Conservation (phyloP, 352 stramenopile species). For the Globisporangium acanthophoron region DNA sequence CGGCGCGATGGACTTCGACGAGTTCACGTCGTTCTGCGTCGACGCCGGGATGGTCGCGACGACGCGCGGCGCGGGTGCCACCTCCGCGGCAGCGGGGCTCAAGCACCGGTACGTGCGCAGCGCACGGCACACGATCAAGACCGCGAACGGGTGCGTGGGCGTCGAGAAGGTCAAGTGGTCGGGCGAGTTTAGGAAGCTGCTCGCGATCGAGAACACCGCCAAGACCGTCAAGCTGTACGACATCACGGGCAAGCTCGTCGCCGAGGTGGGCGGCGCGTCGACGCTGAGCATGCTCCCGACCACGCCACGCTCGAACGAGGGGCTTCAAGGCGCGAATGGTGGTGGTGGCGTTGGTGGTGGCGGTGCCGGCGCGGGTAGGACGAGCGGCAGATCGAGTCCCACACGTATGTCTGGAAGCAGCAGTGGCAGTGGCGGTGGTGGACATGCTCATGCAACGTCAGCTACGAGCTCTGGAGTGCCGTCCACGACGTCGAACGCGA, state of each 20-base stretch:
- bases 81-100: constrained; percentile 14
- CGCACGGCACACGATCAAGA: constrained; percentile 51
- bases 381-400: neutral
- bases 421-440: neutral
- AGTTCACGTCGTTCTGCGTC: constrained; percentile 86
- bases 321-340: no score
- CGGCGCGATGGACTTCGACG: constrained; percentile 78
- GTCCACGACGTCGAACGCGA: neutral
- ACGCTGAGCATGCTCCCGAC: constrained; percentile 3
- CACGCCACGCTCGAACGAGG: constrained; percentile 1
- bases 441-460: no score
- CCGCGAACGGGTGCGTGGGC: constrained; percentile 32
- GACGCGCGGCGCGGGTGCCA: constrained; percentile 21
- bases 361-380: neutral
- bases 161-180: constrained; percentile 78
- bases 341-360: no score
- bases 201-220: constrained; percentile 61
- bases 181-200: constrained; percentile 44
- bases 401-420: neutral
- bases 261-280: constrained; percentile 34
- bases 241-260: constrained; percentile 39
- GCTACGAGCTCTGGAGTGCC: neutral
- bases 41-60: constrained; percentile 81
- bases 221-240: constrained; percentile 71
- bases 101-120: constrained; percentile 77